Percentiles rank a stretch among this genome's conserved stretches.
Evolutionary conservation across 768 basidiomycete species (phyloP).

Genomic region (Phlegmacium glaucopus): DNA sequence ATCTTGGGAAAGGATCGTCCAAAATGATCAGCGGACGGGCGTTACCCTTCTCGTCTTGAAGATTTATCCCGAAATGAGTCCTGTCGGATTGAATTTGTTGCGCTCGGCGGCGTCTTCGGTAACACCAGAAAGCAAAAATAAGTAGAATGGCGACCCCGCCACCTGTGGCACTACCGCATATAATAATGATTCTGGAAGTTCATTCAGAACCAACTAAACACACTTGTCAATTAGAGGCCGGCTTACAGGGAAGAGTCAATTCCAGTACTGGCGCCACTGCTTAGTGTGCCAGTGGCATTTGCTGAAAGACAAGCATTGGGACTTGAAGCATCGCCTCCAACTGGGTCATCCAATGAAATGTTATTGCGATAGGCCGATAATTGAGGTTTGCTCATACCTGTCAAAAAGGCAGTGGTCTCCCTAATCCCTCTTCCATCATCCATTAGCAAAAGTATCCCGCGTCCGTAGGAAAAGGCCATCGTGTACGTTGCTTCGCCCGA

Average conservation of each 20-base stretch:
- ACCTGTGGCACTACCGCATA: conserved; percentile 43
- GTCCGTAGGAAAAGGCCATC: conserved; percentile 34
- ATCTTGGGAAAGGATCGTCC: conserved; percentile 3
- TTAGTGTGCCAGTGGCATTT: background rate
- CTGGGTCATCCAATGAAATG: conserved; percentile 12
- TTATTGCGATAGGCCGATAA: background rate
- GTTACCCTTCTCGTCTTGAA: conserved; percentile 3
- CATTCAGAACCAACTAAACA: background rate
- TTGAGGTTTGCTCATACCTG: conserved; percentile 26
- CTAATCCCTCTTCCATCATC: conserved; percentile 35
- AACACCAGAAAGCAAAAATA: conserved; percentile 42
- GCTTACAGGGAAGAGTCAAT: conserved; percentile 1
- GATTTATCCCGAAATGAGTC: conserved; percentile 19
- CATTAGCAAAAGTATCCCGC: conserved; percentile 41
- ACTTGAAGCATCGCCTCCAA: conserved; percentile 30
- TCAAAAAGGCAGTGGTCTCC: conserved; percentile 41
- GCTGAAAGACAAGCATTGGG: conserved; percentile 13
- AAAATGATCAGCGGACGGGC: background rate
- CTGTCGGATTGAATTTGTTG: conserved; percentile 17
- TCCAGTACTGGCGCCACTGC: background rate
- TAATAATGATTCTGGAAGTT: conserved; percentile 37
- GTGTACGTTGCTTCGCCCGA: conserved; percentile 39
- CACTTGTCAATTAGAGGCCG: no score
- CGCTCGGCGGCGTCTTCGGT: conserved; percentile 22
- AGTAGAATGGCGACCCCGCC: conserved; percentile 37